Evolutionary conservation across 139 green algal species (phyloP), one percentile per base, ranked within the genome.

Genomic region (Tetradesmus obliquus): DNA sequence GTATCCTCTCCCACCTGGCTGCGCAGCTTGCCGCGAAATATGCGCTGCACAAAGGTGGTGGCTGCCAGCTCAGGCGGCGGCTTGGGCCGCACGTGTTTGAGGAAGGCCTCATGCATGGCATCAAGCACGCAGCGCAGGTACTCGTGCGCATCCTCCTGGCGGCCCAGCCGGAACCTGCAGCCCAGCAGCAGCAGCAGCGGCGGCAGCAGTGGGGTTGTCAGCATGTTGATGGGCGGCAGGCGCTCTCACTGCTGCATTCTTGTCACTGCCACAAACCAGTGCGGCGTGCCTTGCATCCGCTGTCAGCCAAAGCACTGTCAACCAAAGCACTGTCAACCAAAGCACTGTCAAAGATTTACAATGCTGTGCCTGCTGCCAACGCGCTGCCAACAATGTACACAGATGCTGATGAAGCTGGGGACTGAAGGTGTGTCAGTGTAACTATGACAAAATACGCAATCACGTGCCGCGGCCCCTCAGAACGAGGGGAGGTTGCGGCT

Each of bases 101-200:
- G 93, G 87, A 92, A 95, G 0, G 91, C 92, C 94, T 98, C 97
- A 80, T 99, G 97, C 94, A 99, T 97, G n/a, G 94, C 94, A 86
- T 99, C 97, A 86, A 99, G 93, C 92, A 99, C 93, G 32, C 96
- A 97, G 66, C 97, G 95, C 72, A 99, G 95, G 92, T 97, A 99
- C 95, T 99, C 97, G 88, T 99, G 97, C 0, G 95, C 95, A 93
- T 99, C 97, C 92, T 99, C 97, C 93, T 99, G 97, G 17, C 97
- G 95, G 1, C 97, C 97, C 5, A 96, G 92, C 2, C 96, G 93
- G 90, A 99, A 99, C 62, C 97, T 99, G 95, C 71, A 55, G 9
- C 32, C 7, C 8, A 57, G 85, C 20, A 17, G 58, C 0, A 66
- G n/a, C 5, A n/a, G 5, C 7, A 12, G 58, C 20, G 55, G n/a